Evolutionary conservation across 2,329 filamentous ascomycete genomes (phyloP).

Genomic region (Apiospora koreana): DNA sequence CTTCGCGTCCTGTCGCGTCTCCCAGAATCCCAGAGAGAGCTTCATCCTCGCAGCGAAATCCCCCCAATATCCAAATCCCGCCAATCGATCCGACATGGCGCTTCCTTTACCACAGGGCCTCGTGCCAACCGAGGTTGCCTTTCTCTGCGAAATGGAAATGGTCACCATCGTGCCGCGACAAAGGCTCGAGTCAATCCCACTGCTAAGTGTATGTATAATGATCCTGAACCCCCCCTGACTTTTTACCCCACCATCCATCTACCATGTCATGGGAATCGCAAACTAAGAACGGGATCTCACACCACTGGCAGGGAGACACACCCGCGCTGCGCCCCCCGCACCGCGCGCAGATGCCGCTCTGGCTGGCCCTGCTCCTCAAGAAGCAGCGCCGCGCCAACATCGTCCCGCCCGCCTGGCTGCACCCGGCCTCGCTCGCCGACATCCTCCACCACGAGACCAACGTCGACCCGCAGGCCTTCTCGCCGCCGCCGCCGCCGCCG

Average conservation of each 20-base stretch:
- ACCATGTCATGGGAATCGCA: neutral
- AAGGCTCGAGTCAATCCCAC: slow-evolving; percentile 78
- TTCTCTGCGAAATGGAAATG: slow-evolving; percentile 96
- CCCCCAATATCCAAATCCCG: neutral
- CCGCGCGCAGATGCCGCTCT: slow-evolving; percentile 78
- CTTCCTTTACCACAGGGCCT: slow-evolving; percentile 50
- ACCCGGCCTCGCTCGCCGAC: slow-evolving; percentile 70
- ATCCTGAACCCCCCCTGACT: slow-evolving; percentile 26
- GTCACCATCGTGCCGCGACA: slow-evolving; percentile 92
- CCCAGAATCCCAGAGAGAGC: neutral
- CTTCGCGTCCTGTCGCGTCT: slow-evolving; percentile 14
- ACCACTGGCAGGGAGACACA: slow-evolving; percentile 68
- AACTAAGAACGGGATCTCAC: slow-evolving; percentile 4
- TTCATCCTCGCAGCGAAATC: neutral
- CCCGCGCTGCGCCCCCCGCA: slow-evolving; percentile 78
- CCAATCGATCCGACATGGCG: slow-evolving; percentile 25
- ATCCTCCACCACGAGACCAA: slow-evolving; percentile 83
- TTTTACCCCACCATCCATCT: slow-evolving; percentile 17
- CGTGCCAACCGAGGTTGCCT: slow-evolving; percentile 85
- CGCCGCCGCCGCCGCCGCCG: slow-evolving; percentile 71
- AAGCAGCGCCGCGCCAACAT: slow-evolving; percentile 94
- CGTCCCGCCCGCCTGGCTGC: slow-evolving; percentile 85
- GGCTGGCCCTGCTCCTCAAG: slow-evolving; percentile 93
- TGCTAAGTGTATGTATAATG: slow-evolving; percentile 86
- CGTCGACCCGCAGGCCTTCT: slow-evolving; percentile 70